Evolutionary conservation across 441 rosid genomes (phyloP), one percentile per base, ranked within the genome.

Genomic region (Syzygium malaccense): DNA sequence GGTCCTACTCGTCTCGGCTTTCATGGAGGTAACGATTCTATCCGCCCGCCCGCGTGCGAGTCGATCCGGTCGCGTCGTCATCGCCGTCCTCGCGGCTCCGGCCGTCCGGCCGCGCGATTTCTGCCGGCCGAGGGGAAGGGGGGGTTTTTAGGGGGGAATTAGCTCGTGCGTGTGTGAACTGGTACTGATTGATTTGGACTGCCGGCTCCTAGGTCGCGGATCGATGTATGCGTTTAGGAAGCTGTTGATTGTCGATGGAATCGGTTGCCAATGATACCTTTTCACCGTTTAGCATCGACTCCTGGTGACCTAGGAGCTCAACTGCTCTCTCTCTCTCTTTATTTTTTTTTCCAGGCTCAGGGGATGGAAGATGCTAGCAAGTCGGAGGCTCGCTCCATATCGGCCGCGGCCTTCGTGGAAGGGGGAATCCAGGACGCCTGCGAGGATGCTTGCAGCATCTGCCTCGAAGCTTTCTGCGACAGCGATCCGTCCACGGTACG

Each of bases 381-480:
- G 88, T 89, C 95, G 11, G 98, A 94, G 51, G 94, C 93, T 7
- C 97, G 95, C 90, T 85, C 95, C 94, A 95, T 95, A 51, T 96
- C 99, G 1, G 96, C 99, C 51, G 98, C 96, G 45, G 99, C 99
- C n/a, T 97, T 97, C 92, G 99, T 97, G 55, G 96, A 97, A 93
- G 99, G 99, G 3, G 99, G 99, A 88, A 93, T 98, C 56, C 99
- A 98, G 93, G 99, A 98, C 55, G 93, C 99, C 68, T 98, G 98
- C 92, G 99, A 98, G 89, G 99, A 98, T 89, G 93, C 98, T 57
- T 98, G 99, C 92, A 97, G 99, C 94, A 97, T 96, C 49, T 98
- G 99, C 91, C 98, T 96, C 68, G 99, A 98, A 91, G 93, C 87
- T 78, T 98, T 97, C 86, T 93, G 93, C 60, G 98, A 97, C 45